These are phyloP conservation scores for Aspergillus sclerotiicarbonarius DNA, from an alignment of 495 filamentous ascomycete species.

Conservation along the genomic window DNA sequence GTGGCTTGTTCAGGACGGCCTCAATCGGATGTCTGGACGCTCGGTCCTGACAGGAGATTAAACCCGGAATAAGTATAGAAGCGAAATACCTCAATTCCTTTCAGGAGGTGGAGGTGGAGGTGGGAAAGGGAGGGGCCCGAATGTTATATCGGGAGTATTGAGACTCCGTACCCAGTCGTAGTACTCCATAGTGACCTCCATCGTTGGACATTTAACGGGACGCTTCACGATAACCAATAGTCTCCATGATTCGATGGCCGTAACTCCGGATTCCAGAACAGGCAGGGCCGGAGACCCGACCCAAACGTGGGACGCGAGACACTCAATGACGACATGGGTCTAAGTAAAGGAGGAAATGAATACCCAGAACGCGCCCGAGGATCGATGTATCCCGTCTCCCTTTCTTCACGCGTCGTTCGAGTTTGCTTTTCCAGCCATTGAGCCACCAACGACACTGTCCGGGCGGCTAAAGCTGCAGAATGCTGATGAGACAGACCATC, in stretches of 20 bases:
- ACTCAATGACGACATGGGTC: conserved; percentile 26
- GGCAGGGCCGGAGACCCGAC: conserved; percentile 18
- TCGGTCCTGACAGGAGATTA: conserved; percentile 3
- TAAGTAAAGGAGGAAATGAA: conserved; percentile 1
- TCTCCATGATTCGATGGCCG: conserved; percentile 16
- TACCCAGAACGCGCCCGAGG: conserved; percentile 8
- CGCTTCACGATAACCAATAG: conserved; percentile 7
- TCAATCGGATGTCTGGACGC: conserved; percentile 1
- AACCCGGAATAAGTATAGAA: too few species aligned
- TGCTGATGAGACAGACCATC: neutral
- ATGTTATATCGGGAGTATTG: conserved; percentile 5
- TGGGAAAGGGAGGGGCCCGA: neutral
- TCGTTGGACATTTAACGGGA: neutral
- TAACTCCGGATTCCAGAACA: conserved; percentile 17
- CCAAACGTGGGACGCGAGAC: conserved; percentile 27
- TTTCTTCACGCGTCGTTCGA: conserved; percentile 3
- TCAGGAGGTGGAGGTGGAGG: neutral
- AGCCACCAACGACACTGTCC: neutral
- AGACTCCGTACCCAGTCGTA: too few species aligned
- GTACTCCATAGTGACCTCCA: too few species aligned
- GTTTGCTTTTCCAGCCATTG: neutral
- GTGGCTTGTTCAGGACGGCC: conserved; percentile 8
- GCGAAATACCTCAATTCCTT: neutral
- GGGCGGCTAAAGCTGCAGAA: neutral
- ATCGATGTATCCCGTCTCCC: conserved; percentile 9